Base-by-base conservation (phyloP, 768 basidiomycete species). In the Holtermannia corniformis region DNA sequence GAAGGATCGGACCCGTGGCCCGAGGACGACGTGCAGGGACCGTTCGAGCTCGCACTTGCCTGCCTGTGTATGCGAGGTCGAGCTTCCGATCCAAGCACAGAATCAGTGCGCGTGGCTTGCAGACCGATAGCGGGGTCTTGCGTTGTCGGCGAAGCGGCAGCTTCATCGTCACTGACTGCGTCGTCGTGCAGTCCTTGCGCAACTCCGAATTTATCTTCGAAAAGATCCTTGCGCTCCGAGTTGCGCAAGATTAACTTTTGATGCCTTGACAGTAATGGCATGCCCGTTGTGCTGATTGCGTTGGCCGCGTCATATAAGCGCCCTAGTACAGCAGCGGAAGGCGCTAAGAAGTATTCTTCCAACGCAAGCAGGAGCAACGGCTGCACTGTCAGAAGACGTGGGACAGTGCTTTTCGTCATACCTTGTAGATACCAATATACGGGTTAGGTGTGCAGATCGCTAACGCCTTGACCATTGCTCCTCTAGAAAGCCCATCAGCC, bases 381-480 rank as follows among this genome's bases (percentile, higher is more conserved):
- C 91, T 95, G 63, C 14, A 32, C 32, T 40, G 41, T 24, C 16
- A 47, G 16, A n/a, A n/a, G 32, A 13, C 44, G 19, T 40, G 37
- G 20, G 41, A 27, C 14, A 40, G 12, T 3, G 11, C 16, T n/a
- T 2, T 2, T 7, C 16, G 27, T 23, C 77, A 56, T 52, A 84
- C 90, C 79, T 93, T 91, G 80, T 90, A 95, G 60, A 95, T 87
- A 63, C 95, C 89, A 54, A 96, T 90, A 70, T 86, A 95, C 0
- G 92, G 89, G 73, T 91, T 85, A 27, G 84, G 82, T 1, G 89
- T 92, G 67, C 87, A 91, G 56, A 96, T 86, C 21, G 92, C 92
- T 74, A 96, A 79, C 1, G 92, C 91, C 73, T 95, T 87, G 54
- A 95, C 90, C 55, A 86, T 81, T 0, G 92, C 92, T 49, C 92